A percentile compares a stretch with the other conserved stretches of the same genome.
Evolutionary conservation across 2,329 filamentous ascomycete species (phyloP).

Genomic region (Penicillium sp.): DNA sequence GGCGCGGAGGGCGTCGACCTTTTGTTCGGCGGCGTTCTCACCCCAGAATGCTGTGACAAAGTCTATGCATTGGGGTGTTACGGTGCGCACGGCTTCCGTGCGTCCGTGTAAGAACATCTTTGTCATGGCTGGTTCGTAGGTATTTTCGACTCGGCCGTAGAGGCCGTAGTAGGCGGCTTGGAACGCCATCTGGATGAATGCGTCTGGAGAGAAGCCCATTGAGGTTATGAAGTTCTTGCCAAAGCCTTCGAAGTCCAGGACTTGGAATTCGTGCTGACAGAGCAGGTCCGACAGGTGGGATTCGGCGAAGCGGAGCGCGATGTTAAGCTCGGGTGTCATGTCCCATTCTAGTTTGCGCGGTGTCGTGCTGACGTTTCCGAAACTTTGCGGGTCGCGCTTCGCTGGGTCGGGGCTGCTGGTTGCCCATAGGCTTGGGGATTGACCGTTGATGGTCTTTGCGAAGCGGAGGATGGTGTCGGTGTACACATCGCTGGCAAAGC

Average conservation of each 20-base stretch:
- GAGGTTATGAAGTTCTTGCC: conserved; percentile 98
- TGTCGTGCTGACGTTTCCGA: conserved; percentile 88
- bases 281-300: conserved; percentile 91
- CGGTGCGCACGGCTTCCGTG: conserved; percentile 87
- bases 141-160: conserved; percentile 89
- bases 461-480: conserved; percentile 97
- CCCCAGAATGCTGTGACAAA: conserved; percentile 96
- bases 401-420: conserved; percentile 87
- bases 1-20: conserved; percentile 79
- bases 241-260: conserved; percentile 82
- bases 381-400: conserved; percentile 85
- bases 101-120: conserved; percentile 90
- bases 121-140: conserved; percentile 98
- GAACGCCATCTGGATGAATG: conserved; percentile 98
- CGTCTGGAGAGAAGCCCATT: conserved; percentile 95
- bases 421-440: conserved; percentile 88
- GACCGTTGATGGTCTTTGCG: conserved; percentile 90
- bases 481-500: conserved; percentile 94
- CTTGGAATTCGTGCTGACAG: conserved; percentile 93
- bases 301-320: conserved; percentile 91
- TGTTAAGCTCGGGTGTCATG: conserved; percentile 86
- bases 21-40: conserved; percentile 76
- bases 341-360: conserved; percentile 98
- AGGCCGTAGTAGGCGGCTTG: conserved; percentile 97
- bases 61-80: conserved; percentile 77